Evolutionary conservation across 2,329 filamentous ascomycete species (phyloP), one percentile per base, ranked within the genome.

Genomic region (Exutisphaerella laricina): DNA sequence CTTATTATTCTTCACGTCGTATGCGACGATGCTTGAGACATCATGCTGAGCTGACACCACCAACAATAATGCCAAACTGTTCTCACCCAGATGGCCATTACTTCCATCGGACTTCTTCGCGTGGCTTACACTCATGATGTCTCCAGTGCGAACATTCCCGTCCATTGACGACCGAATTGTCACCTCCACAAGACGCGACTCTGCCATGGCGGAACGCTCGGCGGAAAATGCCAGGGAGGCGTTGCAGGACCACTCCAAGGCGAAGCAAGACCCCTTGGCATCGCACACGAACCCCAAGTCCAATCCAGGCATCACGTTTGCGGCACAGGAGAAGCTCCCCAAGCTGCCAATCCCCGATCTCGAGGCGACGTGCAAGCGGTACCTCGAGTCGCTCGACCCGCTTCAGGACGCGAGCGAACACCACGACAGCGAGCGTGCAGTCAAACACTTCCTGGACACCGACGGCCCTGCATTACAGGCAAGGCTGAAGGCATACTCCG

Each of bases 261-360:
- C 71, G 48, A 67, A 70, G 47, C 67, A 66, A 48, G 65, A 70
- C 41, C 74, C 73, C 7, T 58, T 77, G 21, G 68, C 64, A 17
- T 61, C 63, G 36, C 67, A 70, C 38, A 72, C 70, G 33, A 71
- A 79, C 46, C 65, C 77, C 58, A 71, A 72, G 40, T 72, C 79
- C 43, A 75, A 77, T 55, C 84, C 79, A 4, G 83, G 88, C 40
- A 80, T 94, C 62, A 97, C 92, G 0, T 98, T 92, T 67, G 84
- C 88, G 22, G 76, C 82, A 45, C 90, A 98, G 64, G 88, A 95
- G 53, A 84, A 80, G 54, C 75, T 98, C 5, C 88, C 89, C 1
- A 95, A 92, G 64, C 73, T 98, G 28, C 92, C 92, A 5, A 95
- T 98, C 40, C 92, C 90, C 0, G 87, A 94, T 9, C 75, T 98